Percentiles rank a stretch among this genome's conserved stretches.
Conservation (phyloP, 2,329 filamentous ascomycete genomes). For the Penicillium expansum region DNA sequence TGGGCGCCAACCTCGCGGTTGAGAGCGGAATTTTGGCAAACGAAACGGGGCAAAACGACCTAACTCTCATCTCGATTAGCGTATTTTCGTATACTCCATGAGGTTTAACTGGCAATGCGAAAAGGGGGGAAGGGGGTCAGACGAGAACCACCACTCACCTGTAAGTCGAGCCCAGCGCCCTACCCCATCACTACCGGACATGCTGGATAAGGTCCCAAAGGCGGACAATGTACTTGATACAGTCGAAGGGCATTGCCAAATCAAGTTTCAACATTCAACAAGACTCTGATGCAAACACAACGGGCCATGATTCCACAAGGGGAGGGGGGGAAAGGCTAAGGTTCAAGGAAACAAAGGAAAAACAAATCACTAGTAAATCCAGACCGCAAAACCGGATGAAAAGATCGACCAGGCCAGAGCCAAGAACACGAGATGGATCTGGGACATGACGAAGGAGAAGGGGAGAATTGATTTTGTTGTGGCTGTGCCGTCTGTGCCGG, state of each 20-base stretch:
- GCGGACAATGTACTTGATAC: constrained; percentile 3
- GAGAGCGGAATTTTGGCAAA: neutral
- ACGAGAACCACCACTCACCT: constrained; percentile 15
- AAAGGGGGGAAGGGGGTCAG: neutral
- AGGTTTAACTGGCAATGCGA: neutral
- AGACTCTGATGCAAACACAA: neutral
- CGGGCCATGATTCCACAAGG: neutral
- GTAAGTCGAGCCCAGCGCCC: constrained; percentile 17
- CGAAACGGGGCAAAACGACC: neutral
- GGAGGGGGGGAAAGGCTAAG: neutral
- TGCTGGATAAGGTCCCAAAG: constrained; percentile 19
- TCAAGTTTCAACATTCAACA: constrained; percentile 4
- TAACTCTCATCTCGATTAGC: neutral
- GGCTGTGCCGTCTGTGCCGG: neutral
- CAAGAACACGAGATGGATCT: neutral
- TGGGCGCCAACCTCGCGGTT: constrained; percentile 30
- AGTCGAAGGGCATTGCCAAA: constrained; percentile 20
- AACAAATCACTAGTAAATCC: neutral
- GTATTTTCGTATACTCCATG: neutral
- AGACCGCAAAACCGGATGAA: neutral
- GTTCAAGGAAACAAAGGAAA: neutral
- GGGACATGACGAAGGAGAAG: neutral
- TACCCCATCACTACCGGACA: constrained; percentile 18
- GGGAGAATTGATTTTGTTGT: neutral
- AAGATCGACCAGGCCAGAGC: neutral